Evolutionary conservation across 1,139 yeast genomes (phyloP).

Genomic region (Saccharomyces pastorianus): DNA sequence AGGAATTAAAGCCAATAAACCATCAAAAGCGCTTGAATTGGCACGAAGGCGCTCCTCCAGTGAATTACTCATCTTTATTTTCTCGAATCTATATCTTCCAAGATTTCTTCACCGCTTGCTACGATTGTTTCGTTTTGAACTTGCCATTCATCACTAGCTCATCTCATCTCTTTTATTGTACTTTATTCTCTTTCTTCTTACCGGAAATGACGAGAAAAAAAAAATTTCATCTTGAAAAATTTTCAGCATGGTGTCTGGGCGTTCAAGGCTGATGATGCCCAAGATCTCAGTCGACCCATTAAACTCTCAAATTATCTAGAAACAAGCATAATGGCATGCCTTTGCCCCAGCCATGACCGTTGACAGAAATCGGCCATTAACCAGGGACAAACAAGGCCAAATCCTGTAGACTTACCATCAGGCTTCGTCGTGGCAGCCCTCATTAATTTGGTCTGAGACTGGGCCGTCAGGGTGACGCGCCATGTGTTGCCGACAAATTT

Average conservation of each 20-base stretch:
- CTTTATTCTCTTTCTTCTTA: not conserved
- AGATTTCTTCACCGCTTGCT: not conserved
- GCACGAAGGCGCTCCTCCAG: constrained; percentile 68
- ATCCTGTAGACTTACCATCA: not conserved
- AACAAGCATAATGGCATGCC: not conserved
- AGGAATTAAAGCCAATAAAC: constrained; percentile 82
- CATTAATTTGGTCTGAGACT: not conserved
- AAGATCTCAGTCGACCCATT: not conserved
- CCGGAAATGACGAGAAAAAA: not conserved
- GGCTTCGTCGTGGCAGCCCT: not conserved
- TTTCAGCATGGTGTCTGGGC: constrained; percentile 4
- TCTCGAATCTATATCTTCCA: not conserved
- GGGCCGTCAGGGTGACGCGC: not conserved
- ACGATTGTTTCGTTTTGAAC: not conserved
- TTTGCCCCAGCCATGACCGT: constrained; percentile 21
- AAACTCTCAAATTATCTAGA: not conserved
- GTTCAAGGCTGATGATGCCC: not conserved
- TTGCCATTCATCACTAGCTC: constrained; percentile 3
- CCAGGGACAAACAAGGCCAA: not conserved
- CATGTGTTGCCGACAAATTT: not conserved
- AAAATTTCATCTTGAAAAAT: constrained; percentile 2
- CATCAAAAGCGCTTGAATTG: constrained; percentile 84
- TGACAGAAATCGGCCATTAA: constrained; percentile 33
- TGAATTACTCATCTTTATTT: constrained; percentile 25
- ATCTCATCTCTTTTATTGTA: constrained; percentile 10